Conservation (phyloP, 1,284 basidiomycete genomes). For the Kwoniella shivajii region DNA sequence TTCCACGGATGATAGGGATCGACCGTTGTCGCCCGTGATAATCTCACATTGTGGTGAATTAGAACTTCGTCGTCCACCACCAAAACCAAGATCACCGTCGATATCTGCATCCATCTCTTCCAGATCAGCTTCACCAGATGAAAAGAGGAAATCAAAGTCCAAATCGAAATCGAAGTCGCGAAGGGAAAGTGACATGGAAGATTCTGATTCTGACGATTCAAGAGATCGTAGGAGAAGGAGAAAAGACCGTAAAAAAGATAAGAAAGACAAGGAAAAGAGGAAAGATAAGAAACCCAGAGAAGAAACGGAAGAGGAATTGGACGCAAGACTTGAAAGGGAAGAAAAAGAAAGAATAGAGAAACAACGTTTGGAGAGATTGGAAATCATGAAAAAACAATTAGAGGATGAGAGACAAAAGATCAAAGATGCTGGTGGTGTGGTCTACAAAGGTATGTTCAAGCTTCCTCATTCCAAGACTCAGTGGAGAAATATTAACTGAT, state of each 20-base stretch:
- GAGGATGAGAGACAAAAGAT: slow-evolving; percentile 38
- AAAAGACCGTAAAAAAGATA: slow-evolving; percentile 16
- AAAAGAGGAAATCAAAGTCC: background rate
- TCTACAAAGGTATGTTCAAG: slow-evolving; percentile 47
- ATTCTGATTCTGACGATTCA: slow-evolving; percentile 23
- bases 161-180: slow-evolving; percentile 14
- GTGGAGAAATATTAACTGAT: background rate
- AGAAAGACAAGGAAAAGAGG: slow-evolving; percentile 13
- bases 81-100: slow-evolving; percentile 9
- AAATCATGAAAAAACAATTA: slow-evolving; percentile 37
- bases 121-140: slow-evolving; percentile 19
- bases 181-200: slow-evolving; percentile 2
- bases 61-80: slow-evolving; percentile 61
- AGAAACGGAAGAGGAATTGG: slow-evolving; percentile 52
- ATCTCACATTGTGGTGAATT: slow-evolving; percentile 83
- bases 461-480: too few species aligned
- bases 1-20: slow-evolving; percentile 55
- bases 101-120: slow-evolving; percentile 7
- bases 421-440: slow-evolving; percentile 41
- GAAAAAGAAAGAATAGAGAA: slow-evolving; percentile 51
- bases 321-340: slow-evolving; percentile 53
- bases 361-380: slow-evolving; percentile 35
- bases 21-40: slow-evolving; percentile 70
- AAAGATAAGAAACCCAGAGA: slow-evolving; percentile 23
- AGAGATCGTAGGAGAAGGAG: slow-evolving; percentile 25